Percentiles rank a stretch among this genome's conserved stretches.
Evolutionary conservation across 1,139 yeast genomes (phyloP).

Genomic region (Yamadazyma dushanensis): DNA sequence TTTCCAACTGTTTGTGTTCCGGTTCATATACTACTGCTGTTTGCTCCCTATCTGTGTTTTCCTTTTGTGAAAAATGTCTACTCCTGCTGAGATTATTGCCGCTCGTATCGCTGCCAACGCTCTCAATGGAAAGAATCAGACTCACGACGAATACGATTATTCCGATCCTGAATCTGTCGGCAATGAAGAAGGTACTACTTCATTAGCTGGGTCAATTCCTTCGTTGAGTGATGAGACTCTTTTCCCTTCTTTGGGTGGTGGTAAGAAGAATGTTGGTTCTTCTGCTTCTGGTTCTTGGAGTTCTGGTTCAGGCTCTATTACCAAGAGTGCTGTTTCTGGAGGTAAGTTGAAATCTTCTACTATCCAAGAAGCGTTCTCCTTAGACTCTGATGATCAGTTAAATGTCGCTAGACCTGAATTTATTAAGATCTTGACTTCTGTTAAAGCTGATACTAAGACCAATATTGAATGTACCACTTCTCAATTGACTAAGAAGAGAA

Average conservation of each 20-base stretch:
- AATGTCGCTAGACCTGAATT: conserved; percentile 65
- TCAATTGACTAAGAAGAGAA: conserved; percentile 72
- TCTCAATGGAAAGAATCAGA: conserved; percentile 13
- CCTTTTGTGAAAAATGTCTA: conserved; percentile 35
- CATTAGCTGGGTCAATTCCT: conserved; percentile 26
- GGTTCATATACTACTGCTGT: too few relatives aligned
- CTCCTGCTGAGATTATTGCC: conserved; percentile 63
- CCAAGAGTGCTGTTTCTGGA: conserved; percentile 16
- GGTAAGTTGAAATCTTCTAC: conserved; percentile 34
- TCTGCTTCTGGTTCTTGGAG: conserved; percentile 18
- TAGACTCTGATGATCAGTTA: conserved; percentile 66
- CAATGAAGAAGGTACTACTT: conserved; percentile 14
- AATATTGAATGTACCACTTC: conserved; percentile 85
- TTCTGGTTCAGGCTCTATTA: conserved; percentile 23
- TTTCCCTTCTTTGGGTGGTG: conserved; percentile 71
- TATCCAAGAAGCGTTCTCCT: conserved; percentile 73
- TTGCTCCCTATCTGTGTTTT: neutral
- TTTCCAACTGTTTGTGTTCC: too few relatives aligned
- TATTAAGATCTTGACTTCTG: conserved; percentile 58
- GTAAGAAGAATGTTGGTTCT: conserved; percentile 18
- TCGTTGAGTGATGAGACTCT: conserved; percentile 55
- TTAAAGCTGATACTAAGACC: conserved; percentile 63
- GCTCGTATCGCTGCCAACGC: conserved; percentile 45
- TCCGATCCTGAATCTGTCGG: conserved; percentile 13
- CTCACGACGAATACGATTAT: conserved; percentile 12